Base-by-base conservation (phyloP, 2,329 filamentous ascomycete genomes). In the Microthyrium microscopicum region DNA sequence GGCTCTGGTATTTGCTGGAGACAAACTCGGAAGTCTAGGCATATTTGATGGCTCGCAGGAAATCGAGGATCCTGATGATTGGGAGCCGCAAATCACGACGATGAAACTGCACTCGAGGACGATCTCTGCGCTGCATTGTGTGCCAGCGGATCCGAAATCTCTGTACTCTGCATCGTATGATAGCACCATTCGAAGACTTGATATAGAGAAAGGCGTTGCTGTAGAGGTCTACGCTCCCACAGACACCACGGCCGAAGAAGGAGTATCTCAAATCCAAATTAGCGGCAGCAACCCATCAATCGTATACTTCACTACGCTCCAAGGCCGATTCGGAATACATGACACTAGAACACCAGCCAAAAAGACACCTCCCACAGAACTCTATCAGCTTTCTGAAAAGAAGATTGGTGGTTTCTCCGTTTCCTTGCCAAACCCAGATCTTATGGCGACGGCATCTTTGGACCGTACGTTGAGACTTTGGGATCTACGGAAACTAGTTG, bases 391-490 rank as follows among this genome's bases (percentile, higher is more conserved):
- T 0, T 79, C 76, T 0, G 84, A 91, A 34, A 85, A 92, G 53
- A 98, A 98, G 49, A 94, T 98, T 34, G 89, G 89, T 13, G 89
- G 89, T 1, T 95, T 95, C 54, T 79, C 77, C 0, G 55, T 94
- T 2, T 76, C 91, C 45, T 87, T 89, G 0, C 53, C 75, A 0
- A 68, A 83, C 3, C 75, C 84, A 0, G 80, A 95, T 47, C 70
- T 93, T 4, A 56, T 93, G 0, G 83, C 84, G 1, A 95, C 89
- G 0, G 89, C 85, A 0, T 91, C 82, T 0, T 62, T 98, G 0
- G 89, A 98, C 49, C 70, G 87, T 3, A 91, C 77, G 0, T 59
- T 98, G 46, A 87, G 85, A 46, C 67, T 98, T 3, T 98, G 89
- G 89, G 89, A 98, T 46, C 46, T 93, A 26, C 70, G 89, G 18